A percentile compares a stretch with the other conserved stretches of the same genome.
Conservation (phyloP, 441 rosid genomes). For the Jatropha podagrica region DNA sequence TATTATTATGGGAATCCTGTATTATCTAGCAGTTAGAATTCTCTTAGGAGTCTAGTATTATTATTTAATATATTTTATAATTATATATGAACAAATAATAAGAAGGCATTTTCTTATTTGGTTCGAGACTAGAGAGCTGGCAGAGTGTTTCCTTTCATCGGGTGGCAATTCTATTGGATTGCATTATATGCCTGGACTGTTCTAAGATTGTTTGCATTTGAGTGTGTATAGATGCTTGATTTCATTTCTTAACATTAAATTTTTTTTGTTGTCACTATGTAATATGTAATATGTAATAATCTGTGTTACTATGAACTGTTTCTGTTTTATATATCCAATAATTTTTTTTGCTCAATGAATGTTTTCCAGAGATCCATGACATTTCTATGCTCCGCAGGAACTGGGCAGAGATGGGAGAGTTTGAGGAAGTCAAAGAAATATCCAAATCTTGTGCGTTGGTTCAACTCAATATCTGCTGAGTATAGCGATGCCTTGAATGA, state of each 20-base stretch:
- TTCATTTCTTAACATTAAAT: background rate
- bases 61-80: too few relatives aligned
- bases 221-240: background rate
- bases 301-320: background rate
- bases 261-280: too few relatives aligned
- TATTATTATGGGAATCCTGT: too few relatives aligned
- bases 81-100: too few relatives aligned
- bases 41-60: too few relatives aligned
- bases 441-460: conserved; percentile 76
- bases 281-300: too few relatives aligned
- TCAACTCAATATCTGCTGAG: conserved; percentile 62
- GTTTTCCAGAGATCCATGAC: conserved; percentile 4
- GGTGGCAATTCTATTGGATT: background rate
- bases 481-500: conserved; percentile 52
- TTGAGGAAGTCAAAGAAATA: conserved; percentile 88
- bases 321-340: background rate
- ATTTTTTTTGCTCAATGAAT: background rate
- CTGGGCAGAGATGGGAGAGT: conserved; percentile 90
- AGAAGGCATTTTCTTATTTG: too few relatives aligned
- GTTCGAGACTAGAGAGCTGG: background rate
- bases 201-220: background rate
- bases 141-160: background rate
- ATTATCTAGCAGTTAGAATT: too few relatives aligned
- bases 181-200: background rate
- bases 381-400: conserved; percentile 40